Conservation (phyloP, 345 rosid species). For the Salix caprea region DNA sequence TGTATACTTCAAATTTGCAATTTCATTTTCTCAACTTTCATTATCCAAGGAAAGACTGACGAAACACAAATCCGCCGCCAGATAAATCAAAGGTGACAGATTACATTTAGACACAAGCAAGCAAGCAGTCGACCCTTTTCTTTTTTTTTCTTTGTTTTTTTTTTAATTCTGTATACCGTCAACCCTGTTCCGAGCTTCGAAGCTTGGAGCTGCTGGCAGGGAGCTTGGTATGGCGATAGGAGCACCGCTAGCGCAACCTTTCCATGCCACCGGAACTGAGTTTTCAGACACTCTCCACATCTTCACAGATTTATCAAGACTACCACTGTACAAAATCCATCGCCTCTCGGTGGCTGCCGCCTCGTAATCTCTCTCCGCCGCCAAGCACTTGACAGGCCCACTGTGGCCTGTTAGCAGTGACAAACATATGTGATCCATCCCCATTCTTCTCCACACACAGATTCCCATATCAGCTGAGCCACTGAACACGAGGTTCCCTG, state of each 20-base stretch:
- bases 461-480: constrained; percentile 87
- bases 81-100: not conserved
- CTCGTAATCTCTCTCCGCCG: constrained; percentile 58
- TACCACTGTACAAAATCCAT: constrained; percentile 91
- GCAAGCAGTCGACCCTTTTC: not conserved
- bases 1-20: not conserved
- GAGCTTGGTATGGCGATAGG: constrained; percentile 6
- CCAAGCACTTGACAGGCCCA: constrained; percentile 91
- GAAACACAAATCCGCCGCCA: not conserved
- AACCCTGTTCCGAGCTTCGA: constrained; percentile 36
- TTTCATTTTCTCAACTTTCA: not conserved
- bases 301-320: constrained; percentile 84
- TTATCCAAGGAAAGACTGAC: not conserved
- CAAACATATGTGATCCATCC: constrained; percentile 48
- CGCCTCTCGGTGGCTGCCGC: constrained; percentile 35
- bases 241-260: constrained; percentile 2
- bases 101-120: not conserved
- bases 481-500: constrained; percentile 65
- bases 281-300: constrained; percentile 79
- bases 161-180: constrained; percentile 16
- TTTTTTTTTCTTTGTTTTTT: not conserved
- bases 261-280: constrained; percentile 34
- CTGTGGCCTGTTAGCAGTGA: constrained; percentile 63
- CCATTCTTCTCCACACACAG: constrained; percentile 70
- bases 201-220: constrained; percentile 33